Percentiles rank a stretch among this genome's conserved stretches.
Conservation (phyloP, 2,329 filamentous ascomycete genomes). For the Alternaria triticimaculans region DNA sequence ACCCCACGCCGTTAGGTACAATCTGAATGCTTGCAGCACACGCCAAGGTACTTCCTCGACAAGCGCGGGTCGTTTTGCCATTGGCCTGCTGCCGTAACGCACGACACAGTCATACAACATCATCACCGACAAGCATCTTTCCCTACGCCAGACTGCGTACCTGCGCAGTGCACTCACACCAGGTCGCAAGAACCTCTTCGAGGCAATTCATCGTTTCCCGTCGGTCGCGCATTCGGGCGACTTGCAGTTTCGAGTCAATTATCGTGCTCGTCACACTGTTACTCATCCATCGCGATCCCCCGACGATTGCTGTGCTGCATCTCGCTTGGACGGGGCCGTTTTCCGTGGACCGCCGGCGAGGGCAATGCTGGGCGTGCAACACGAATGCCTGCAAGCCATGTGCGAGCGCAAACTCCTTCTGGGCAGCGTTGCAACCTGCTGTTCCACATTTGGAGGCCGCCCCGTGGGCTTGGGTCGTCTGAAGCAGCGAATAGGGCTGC, state of each 20-base stretch:
- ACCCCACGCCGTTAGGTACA: conserved; percentile 12
- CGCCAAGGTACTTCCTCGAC: conserved; percentile 1
- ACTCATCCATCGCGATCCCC: conserved; percentile 6
- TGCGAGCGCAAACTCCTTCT: conserved; percentile 19
- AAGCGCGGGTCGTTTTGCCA: conserved; percentile 15
- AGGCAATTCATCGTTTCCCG: conserved; percentile 12
- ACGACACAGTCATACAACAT: conserved; percentile 43
- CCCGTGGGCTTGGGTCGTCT: conserved; percentile 17
- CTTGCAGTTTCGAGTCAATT: conserved; percentile 22
- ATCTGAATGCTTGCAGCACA: neutral
- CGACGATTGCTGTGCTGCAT: conserved; percentile 6
- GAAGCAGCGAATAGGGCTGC: conserved; percentile 16
- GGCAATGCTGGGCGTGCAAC: conserved; percentile 15
- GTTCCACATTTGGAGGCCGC: conserved; percentile 24
- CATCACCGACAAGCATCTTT: conserved; percentile 20
- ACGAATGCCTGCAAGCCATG: conserved; percentile 11
- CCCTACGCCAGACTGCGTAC: conserved; percentile 13
- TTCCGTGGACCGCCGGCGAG: conserved; percentile 11
- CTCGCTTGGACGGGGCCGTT: conserved; percentile 14
- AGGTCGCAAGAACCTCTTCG: conserved; percentile 16
- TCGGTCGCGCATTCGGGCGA: conserved; percentile 16
- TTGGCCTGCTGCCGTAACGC: conserved; percentile 21
- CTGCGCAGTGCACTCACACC: conserved; percentile 22
- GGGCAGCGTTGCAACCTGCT: conserved; percentile 35
- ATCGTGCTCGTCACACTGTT: conserved; percentile 28